These are phyloP conservation scores for Aspergillus oerlinghausenensis DNA, from an alignment of 2,329 filamentous ascomycete species.

Conservation along the genomic window DNA sequence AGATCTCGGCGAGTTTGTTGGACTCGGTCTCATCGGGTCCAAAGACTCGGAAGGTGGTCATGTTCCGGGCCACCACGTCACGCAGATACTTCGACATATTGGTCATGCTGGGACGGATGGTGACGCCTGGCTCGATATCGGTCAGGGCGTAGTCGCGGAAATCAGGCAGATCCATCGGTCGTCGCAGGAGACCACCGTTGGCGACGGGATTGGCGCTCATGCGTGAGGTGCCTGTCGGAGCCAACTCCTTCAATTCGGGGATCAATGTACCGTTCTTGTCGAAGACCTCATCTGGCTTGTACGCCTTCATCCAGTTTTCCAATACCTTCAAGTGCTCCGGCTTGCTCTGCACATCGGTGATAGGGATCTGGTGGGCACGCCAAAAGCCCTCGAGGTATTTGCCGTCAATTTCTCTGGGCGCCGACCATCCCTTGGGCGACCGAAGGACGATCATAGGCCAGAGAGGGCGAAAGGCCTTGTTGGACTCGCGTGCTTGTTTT, in stretches of 20 bases:
- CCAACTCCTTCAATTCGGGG: constrained; percentile 58
- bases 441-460: constrained; percentile 79
- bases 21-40: constrained; percentile 78
- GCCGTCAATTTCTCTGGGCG: constrained; percentile 64
- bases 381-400: constrained; percentile 73
- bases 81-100: constrained; percentile 65
- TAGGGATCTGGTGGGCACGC: constrained; percentile 73
- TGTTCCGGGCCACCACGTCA: constrained; percentile 63
- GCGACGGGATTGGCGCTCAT: constrained; percentile 75
- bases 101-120: constrained; percentile 60
- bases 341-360: constrained; percentile 65
- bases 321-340: constrained; percentile 62
- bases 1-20: constrained; percentile 70
- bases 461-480: constrained; percentile 63
- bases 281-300: constrained; percentile 69
- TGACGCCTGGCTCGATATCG: constrained; percentile 57
- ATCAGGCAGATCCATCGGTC: constrained; percentile 64
- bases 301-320: constrained; percentile 72
- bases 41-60: constrained; percentile 67
- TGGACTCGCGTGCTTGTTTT: constrained; percentile 65
- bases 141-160: constrained; percentile 64
- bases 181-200: constrained; percentile 65
- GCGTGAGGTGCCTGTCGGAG: constrained; percentile 60
- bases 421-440: constrained; percentile 76
- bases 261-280: constrained; percentile 60